Base-by-base conservation (phyloP, 441 rosid genomes). In the Pelargonium cotyledonis region DNA sequence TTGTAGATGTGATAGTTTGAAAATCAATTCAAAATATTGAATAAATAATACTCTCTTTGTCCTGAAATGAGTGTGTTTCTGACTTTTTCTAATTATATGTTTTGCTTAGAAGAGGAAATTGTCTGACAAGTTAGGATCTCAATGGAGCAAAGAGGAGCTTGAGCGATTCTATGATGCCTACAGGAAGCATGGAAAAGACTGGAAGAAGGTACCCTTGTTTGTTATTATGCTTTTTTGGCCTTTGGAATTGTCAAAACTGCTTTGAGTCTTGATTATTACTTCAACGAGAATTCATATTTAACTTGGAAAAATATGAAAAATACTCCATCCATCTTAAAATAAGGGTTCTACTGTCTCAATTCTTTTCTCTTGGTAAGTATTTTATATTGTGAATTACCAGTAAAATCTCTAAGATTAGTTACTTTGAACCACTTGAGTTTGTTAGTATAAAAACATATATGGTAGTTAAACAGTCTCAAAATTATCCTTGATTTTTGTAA, bases 141-240 rank as follows among this genome's bases (percentile, higher is more conserved):
- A 84, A 68, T 95, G 99, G 98, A 89, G 83, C 65, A 80, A 84
- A 69, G 85, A 58, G 23, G 99, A 95, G 83, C 93, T 95, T 31
- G 88, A 82, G 76, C 85, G 77, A 49, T 92, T 92, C 78, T 95
- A 95, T 81, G 87, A 83, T 61, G 90, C 94, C 64, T 92, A 85
- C 77, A 73, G 97, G 57, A 85, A 70, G 68, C 76, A 92, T 78
- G 97, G 93, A 70, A 77, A 72, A 75, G 92, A 91, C 71, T 92
- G 95, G 98, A 85, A 77, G 80, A 91, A 84, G 92, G 99, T 89
- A 75, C 63, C 63, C 15, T 55, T 68, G 16, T 41, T 40, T 9
- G 55, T 53, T 64, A 41, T 8, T 44, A 53, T 68, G 58, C 1
- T 46, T 62, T 46, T 62, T 62, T 62, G 65, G 18, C 5, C 40